Base-by-base conservation (phyloP, 2,329 filamentous ascomycete genomes). In the Stachybotrys chartarum region DNA sequence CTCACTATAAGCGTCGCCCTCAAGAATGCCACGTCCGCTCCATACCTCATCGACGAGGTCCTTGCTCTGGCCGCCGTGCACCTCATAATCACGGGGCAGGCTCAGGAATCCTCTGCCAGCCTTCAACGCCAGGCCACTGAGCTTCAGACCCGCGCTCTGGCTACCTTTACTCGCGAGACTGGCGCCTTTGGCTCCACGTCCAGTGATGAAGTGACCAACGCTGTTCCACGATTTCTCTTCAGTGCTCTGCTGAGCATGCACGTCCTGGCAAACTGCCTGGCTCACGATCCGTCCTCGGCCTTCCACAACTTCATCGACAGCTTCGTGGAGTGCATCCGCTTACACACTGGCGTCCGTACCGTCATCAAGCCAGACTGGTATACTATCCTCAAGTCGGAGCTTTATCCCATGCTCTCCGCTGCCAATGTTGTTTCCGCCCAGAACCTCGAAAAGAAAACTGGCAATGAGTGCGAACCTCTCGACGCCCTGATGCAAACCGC, bases 41-140 rank as follows among this genome's bases (percentile, higher is more conserved):
- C 75, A 1, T 80, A 75, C 54, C 69, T 78, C 4, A 72, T 80
- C 58, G 75, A 80, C 55, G 69, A 78, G 59, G 50, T 78, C 6
- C 69, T 80, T 11, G 77, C 76, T 45, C 59, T 77, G 50, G 69
- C 75, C 12, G 75, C 77, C 5, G 65, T 76, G 3, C 75, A 80
- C 55, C 59, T 69, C 56, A 31, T 39, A 10, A 44, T 54, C 51
- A 30, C 14, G 11, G 18, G 17, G 45, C 45, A 47, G 18, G 7
- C 16, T 8, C 45, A 47, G 45, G 45, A 47, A 61, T 61, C 49
- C 50, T 65, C 53, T 17, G 51, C 55, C 3, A 49, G 45, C 6
- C 57, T 72, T 49, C 67, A 67, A 16, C 66, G 69, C 52, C 68
- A 72, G 44, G 73, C 76, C 8, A 75, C 74, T 0, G 70, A 75